Evolutionary conservation across 495 filamentous ascomycete genomes (phyloP).

Genomic region (Pseudoneurospora amorphoporcata): DNA sequence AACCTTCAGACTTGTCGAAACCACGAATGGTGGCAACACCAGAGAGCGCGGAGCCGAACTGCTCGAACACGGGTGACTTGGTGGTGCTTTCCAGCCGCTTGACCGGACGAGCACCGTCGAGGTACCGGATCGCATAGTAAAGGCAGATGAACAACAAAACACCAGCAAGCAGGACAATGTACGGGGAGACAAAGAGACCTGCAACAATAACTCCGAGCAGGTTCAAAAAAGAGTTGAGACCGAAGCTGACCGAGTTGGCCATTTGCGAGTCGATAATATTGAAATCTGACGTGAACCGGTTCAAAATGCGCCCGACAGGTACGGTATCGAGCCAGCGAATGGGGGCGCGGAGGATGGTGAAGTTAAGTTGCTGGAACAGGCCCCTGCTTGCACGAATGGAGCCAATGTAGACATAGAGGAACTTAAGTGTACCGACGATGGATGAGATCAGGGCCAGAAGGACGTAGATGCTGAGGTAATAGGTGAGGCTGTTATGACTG

Average conservation of each 20-base stretch:
- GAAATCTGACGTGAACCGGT: constrained; percentile 74
- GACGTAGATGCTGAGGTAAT: constrained; percentile 61
- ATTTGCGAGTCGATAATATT: constrained; percentile 57
- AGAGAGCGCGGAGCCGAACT: constrained; percentile 57
- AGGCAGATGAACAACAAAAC: constrained; percentile 46
- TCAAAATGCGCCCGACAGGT: constrained; percentile 66
- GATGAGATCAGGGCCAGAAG: constrained; percentile 46
- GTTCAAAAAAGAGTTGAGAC: constrained; percentile 39
- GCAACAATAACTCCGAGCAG: constrained; percentile 51
- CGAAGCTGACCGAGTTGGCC: constrained; percentile 46
- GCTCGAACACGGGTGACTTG: constrained; percentile 69
- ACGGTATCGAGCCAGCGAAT: constrained; percentile 74
- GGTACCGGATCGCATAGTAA: constrained; percentile 48
- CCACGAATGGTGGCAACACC: constrained; percentile 70
- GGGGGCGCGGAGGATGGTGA: constrained; percentile 57
- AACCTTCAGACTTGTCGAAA: constrained; percentile 53
- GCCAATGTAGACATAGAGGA: constrained; percentile 45
- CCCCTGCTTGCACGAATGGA: constrained; percentile 53
- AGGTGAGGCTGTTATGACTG: constrained; percentile 31
- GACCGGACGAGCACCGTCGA: constrained; percentile 60
- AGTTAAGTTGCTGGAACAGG: constrained; percentile 55
- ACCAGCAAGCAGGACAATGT: constrained; percentile 47
- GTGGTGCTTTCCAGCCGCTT: constrained; percentile 66
- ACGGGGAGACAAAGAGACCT: constrained; percentile 51
- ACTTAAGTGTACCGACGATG: constrained; percentile 47